Conservation (phyloP, 805 yeast genomes). For the Saturnispora diversa region DNA sequence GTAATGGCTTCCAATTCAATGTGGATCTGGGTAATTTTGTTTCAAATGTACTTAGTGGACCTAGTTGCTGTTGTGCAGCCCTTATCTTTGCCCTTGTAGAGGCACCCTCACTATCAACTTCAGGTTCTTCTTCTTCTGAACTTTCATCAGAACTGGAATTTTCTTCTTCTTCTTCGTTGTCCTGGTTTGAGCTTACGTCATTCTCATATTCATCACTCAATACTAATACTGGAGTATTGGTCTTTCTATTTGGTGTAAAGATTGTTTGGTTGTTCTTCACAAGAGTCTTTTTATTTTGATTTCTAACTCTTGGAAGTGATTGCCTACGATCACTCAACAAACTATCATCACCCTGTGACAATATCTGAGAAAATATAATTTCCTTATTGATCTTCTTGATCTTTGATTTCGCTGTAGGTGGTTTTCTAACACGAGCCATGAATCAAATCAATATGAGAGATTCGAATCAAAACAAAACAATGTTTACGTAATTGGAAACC, state of each 20-base stretch:
- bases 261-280: slow-evolving; percentile 12
- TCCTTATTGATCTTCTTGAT: slow-evolving; percentile 11
- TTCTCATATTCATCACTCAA: background rate
- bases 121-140: background rate
- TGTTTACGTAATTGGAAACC: background rate
- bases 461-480: background rate
- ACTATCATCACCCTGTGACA: slow-evolving; percentile 6
- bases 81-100: too few species aligned
- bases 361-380: slow-evolving; percentile 9
- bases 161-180: slow-evolving; percentile 5
- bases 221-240: background rate
- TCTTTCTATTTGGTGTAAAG: slow-evolving; percentile 13
- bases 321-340: background rate
- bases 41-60: slow-evolving; percentile 2
- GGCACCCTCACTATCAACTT: background rate
- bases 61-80: background rate
- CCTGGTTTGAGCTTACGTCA: background rate
- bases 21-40: slow-evolving; percentile 9
- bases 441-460: background rate
- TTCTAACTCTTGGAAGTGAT: slow-evolving; percentile 3
- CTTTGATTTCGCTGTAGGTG: slow-evolving; percentile 15
- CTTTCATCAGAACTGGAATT: background rate
- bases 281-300: slow-evolving; percentile 9
- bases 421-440: slow-evolving; percentile 5
- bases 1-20: slow-evolving; percentile 9